Evolutionary conservation across 2,329 filamentous ascomycete genomes (phyloP), one percentile per base, ranked within the genome.

Genomic region (Zymoseptoria passerinii): DNA sequence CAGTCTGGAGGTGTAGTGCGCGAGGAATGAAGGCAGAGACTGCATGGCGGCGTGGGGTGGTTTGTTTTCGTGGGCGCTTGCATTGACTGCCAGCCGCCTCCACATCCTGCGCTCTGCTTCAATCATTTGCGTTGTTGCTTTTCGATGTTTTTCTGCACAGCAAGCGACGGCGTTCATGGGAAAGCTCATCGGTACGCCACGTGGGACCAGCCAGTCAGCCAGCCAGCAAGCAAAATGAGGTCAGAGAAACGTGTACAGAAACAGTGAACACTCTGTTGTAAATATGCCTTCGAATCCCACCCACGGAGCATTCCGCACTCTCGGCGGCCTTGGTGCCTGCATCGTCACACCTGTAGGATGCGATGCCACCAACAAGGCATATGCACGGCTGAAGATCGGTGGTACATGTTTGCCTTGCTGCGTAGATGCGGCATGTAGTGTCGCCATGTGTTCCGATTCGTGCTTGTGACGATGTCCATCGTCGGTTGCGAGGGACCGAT

Each of bases 1-100:
- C 20, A 66, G 64, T 18, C 58, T 66, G 58, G 66, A 67, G 54
- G 61, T 48, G 27, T 67, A 60, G 55, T 51, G 28, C 23, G 28
- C 35, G 9, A 7, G 13, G 7, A 44, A 16, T 13, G 35, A 44
- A 13, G 35, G 35, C 35, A 44, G n/a, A 44, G 4, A 44, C 13
- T 13, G 35, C 35, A 16, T 7, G 4, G 35, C 16, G 35, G 35
- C 35, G 35, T 44, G 13, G 7, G n/a, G 35, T 44, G 35, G 35
- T 2, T 44, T 44, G 35, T 44, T 44, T n/a, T 44, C 16, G 35
- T 44, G 35, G 35, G 35, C 35, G 35, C 16, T 23, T 23, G 23
- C 10, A 16, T 4, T 40, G 10, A 16, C 35, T 23, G 23, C 23
- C 23, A 23, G 23, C 23, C 23, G 23, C 35, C 16, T 16, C 35